Base-by-base conservation (phyloP, 2,329 filamentous ascomycete genomes). In the Huntiella bhutanensis region DNA sequence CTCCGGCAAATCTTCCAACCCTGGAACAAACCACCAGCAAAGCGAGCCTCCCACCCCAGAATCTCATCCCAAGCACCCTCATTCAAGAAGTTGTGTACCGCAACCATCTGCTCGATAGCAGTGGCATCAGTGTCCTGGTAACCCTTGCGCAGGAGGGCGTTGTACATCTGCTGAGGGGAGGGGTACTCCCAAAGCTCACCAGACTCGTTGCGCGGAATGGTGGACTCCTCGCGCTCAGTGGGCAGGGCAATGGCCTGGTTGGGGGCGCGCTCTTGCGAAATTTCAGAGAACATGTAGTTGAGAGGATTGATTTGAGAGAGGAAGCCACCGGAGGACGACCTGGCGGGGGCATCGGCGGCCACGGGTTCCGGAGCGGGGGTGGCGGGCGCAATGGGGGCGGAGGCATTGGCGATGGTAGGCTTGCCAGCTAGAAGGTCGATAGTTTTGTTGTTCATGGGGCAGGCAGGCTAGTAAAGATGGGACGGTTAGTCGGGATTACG, bases 81-180 rank as follows among this genome's bases (percentile, higher is more conserved):
- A 60, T 98, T 98, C 49, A 98, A 63, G 57, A 95, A 96, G 63
- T 98, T 98, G 68, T 98, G 91, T 8, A 96, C 85, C 0, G 85
- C 82, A 4, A 98, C 91, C 91, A 98, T 98, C 57, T 80, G 79
- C 63, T 95, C 87, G 11, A 98, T 87, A 3, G 87, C 86, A 15
- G 88, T 91, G 46, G 85, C 75, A 47, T 93, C 87, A 0, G 91
- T 96, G 59, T 96, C 87, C 1, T 82, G 86, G 63, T 95, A 91
- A 49, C 91, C 91, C 64, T 98, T 98, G 52, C 91, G 80, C 51
- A 96, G 67, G 64, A 98, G 80, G 5, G 91, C 91, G 58, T 98
- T 96, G 70, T 96, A 98, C 91, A 98, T 98, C 63, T 98, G 91
- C 65, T 98, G 91, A 0, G 91, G 88, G 0, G 86, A 95, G 0